Conservation (phyloP, 306 rosid genomes). For the Sechiopsis laciniata region DNA sequence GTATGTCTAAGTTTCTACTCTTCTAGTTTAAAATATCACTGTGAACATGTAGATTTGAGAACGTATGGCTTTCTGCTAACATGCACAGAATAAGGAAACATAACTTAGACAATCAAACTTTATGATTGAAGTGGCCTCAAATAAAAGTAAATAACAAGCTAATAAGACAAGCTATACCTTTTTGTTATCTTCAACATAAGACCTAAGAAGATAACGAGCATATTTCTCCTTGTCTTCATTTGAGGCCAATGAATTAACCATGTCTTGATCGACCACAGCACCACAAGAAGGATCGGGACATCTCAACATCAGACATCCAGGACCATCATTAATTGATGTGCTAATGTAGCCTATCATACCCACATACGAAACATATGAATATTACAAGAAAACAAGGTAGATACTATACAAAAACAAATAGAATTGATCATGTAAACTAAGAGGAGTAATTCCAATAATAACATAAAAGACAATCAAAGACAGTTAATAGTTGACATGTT, state of each 20-base stretch:
- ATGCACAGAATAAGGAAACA: neutral
- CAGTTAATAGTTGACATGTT: neutral
- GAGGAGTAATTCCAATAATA: too few relatives aligned
- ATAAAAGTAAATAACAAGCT: neutral
- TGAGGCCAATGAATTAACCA: conserved; percentile 45
- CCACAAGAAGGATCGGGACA: conserved; percentile 75
- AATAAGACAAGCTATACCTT: conserved; percentile 26
- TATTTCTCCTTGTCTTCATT: conserved; percentile 50
- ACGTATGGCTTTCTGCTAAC: neutral
- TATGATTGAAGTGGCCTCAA: neutral
- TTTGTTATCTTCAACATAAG: conserved; percentile 63
- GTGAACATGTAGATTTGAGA: neutral
- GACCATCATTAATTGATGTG: conserved; percentile 68
- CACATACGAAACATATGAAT: neutral
- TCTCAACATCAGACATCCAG: conserved; percentile 70
- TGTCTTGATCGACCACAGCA: conserved; percentile 64
- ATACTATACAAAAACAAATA: too few relatives aligned
- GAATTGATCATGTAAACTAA: too few relatives aligned
- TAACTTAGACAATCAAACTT: neutral
- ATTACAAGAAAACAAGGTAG: neutral
- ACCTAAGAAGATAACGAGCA: conserved; percentile 59
- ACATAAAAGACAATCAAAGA: neutral
- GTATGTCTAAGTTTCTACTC: neutral
- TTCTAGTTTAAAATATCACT: neutral
- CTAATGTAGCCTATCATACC: conserved; percentile 41